phyloP scores from a whole-genome alignment of 345 rosid species.

The Salix exigua region DNA sequence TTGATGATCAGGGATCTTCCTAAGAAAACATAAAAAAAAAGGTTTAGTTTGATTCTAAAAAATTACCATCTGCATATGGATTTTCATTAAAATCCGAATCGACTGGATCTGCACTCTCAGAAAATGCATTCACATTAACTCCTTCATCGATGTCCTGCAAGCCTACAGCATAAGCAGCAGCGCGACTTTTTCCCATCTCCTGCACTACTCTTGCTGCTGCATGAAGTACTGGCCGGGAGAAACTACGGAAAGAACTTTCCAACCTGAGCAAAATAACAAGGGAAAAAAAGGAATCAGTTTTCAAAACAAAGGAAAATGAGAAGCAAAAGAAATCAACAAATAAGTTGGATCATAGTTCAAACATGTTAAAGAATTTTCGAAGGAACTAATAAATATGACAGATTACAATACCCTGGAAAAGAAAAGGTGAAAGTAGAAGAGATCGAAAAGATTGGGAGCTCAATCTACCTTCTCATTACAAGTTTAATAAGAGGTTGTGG shows the following conservation, averaged over 20 bases:
- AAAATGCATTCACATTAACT: conserved; percentile 55
- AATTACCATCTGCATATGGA: conserved; percentile 77
- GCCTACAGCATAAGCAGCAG: conserved; percentile 94
- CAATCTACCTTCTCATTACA: conserved; percentile 88
- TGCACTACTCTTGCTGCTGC: conserved; percentile 99
- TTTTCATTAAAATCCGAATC: conserved; percentile 71
- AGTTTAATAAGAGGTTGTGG: conserved; percentile 95
- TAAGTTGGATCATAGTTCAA: neutral
- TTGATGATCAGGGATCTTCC: neutral
- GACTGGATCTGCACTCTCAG: conserved; percentile 53
- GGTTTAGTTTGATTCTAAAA: neutral
- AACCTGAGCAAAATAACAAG: conserved; percentile 43
- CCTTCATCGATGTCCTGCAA: conserved; percentile 89
- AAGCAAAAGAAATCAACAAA: neutral
- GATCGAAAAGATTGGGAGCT: neutral
- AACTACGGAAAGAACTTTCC: conserved; percentile 98
- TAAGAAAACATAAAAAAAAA: neutral
- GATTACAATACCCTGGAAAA: neutral
- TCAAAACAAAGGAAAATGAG: neutral
- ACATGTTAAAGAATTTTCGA: neutral
- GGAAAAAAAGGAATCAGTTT: neutral
- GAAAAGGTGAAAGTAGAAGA: neutral
- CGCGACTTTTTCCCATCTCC: conserved; percentile 97
- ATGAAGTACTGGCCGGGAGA: conserved; percentile 98
- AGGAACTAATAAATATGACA: neutral